Evolutionary conservation across 257 asterid genomes (phyloP).

Genomic region (Rhazya stricta): DNA sequence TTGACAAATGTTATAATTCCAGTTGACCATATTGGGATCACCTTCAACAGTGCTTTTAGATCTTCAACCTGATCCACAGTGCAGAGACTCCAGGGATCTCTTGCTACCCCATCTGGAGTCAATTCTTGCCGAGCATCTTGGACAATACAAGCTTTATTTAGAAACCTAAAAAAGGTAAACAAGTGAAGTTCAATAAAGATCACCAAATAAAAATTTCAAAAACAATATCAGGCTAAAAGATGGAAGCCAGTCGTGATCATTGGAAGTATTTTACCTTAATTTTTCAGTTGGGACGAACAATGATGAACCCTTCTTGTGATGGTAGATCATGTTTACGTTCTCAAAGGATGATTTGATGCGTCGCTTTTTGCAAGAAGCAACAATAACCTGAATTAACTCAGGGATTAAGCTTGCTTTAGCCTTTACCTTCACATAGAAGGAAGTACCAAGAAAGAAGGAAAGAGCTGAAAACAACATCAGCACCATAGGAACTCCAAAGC

Average conservation of each 20-base stretch:
- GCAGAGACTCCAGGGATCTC: constrained; percentile 60
- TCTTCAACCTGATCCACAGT: constrained; percentile 74
- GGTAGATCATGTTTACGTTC: constrained; percentile 23
- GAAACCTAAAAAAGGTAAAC: constrained; percentile 38
- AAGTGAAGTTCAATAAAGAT: neutral
- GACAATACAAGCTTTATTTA: constrained; percentile 65
- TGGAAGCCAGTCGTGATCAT: neutral
- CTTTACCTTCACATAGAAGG: constrained; percentile 44
- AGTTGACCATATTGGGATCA: constrained; percentile 68
- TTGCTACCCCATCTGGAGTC: constrained; percentile 35
- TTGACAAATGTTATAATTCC: constrained; percentile 55
- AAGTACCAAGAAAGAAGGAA: constrained; percentile 48
- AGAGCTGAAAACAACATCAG: constrained; percentile 36
- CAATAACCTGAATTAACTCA: constrained; percentile 46
- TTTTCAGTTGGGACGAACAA: constrained; percentile 42
- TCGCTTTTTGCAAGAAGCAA: constrained; percentile 55
- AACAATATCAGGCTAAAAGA: neutral
- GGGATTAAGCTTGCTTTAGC: constrained; percentile 37
- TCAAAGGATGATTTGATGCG: constrained; percentile 18
- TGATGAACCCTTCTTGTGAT: constrained; percentile 33
- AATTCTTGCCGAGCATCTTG: constrained; percentile 37
- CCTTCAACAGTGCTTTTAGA: constrained; percentile 52
- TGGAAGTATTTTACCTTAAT: constrained; percentile 33
- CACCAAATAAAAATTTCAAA: too few species aligned
- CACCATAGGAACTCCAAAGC: constrained; percentile 56